Evolutionary conservation across 257 asterid species (phyloP).

Genomic region (Nyctanthes arbortristis): DNA sequence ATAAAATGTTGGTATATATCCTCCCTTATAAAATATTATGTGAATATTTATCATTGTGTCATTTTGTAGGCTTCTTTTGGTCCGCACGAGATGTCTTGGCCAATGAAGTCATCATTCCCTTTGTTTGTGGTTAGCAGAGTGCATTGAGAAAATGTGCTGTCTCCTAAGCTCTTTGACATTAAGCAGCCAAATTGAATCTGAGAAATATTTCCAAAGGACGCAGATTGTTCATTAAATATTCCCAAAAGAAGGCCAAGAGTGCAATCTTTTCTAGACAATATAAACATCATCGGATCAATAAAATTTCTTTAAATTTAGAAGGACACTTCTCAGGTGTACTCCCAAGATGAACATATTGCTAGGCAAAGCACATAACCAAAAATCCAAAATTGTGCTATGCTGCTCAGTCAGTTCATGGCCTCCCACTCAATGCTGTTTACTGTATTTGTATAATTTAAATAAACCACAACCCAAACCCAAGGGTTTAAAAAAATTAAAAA

Average conservation of each 20-base stretch:
- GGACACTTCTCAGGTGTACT: background rate
- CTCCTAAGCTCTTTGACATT: background rate
- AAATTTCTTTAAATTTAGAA: background rate
- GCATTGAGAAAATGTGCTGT: too few species aligned
- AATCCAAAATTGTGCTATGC: background rate
- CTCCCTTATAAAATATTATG: background rate
- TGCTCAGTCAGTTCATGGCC: background rate
- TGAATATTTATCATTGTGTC: background rate
- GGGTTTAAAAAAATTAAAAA: too few species aligned
- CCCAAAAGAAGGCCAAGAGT: background rate
- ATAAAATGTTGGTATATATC: background rate
- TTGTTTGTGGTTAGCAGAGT: background rate
- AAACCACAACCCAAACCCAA: background rate
- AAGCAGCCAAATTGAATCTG: background rate
- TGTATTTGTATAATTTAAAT: background rate
- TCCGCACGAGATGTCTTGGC: background rate
- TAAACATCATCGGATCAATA: background rate
- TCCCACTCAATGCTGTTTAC: background rate
- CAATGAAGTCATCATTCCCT: background rate
- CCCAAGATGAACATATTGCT: background rate
- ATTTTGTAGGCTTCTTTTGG: background rate
- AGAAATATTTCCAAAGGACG: background rate
- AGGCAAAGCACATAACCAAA: background rate
- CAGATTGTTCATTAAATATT: background rate
- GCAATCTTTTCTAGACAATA: background rate